Conservation (phyloP, 2,329 filamentous ascomycete genomes). For the Pseudogymnoascus sp. region DNA sequence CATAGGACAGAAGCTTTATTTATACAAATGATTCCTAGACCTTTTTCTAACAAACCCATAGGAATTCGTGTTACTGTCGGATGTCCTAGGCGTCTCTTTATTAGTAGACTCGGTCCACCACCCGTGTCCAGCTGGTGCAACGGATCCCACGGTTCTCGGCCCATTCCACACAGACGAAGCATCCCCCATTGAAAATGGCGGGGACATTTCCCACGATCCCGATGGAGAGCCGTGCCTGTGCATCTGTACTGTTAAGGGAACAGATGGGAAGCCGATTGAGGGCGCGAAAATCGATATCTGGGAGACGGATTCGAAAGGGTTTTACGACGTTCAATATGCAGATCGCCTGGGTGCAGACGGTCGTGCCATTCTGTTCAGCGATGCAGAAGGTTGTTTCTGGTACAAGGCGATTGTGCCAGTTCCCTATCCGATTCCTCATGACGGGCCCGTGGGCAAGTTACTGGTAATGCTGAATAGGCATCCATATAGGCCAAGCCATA, state of each 20-base stretch:
- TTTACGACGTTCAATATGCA: conserved; percentile 74
- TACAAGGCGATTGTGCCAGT: conserved; percentile 81
- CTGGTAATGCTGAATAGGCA: conserved; percentile 59
- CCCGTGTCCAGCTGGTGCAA: conserved; percentile 62
- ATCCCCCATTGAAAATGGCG: conserved; percentile 47
- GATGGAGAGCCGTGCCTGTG: conserved; percentile 64
- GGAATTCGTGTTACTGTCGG: conserved; percentile 78
- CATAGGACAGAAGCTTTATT: no score
- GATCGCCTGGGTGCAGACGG: conserved; percentile 58
- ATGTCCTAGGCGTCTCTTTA: conserved; percentile 70
- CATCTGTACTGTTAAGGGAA: conserved; percentile 63
- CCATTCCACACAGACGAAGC: conserved; percentile 82
- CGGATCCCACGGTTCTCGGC: conserved; percentile 73
- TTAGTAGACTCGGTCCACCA: conserved; percentile 79
- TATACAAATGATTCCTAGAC: no score
- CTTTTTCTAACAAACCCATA: conserved; percentile 22
- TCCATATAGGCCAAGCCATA: conserved; percentile 67
- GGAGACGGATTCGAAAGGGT: conserved; percentile 73
- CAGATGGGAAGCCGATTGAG: conserved; percentile 51
- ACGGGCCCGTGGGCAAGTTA: conserved; percentile 74
- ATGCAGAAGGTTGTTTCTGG: conserved; percentile 70
- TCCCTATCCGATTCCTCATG: conserved; percentile 76
- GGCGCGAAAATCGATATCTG: conserved; percentile 73
- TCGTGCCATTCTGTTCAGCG: conserved; percentile 61
- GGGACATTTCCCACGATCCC: conserved; percentile 59